These are phyloP conservation scores for Purshia tridentata DNA, from an alignment of 306 rosid genomes.

Conservation along the genomic window DNA sequence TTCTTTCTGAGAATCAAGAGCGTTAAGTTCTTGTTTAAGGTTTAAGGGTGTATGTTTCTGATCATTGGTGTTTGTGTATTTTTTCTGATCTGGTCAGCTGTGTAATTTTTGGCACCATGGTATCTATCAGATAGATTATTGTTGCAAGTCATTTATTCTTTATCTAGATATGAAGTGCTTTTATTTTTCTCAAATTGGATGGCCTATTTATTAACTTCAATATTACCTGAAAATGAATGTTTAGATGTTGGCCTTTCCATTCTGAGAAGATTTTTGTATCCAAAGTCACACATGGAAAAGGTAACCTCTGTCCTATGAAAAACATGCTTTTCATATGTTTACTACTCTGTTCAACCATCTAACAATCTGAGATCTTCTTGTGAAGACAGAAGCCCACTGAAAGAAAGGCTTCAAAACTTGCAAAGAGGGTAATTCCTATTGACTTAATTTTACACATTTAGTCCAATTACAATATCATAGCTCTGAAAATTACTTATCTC, in stretches of 20 bases:
- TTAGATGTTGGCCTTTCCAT: constrained; percentile 90
- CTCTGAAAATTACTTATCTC: not conserved
- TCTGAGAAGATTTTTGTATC: constrained; percentile 84
- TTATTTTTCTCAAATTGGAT: not conserved
- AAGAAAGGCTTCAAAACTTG: constrained; percentile 78
- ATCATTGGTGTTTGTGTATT: not conserved
- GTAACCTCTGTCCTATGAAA: constrained; percentile 48
- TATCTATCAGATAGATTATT: not conserved
- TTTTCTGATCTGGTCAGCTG: not conserved
- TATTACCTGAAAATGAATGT: constrained; percentile 33
- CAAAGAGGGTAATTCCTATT: constrained; percentile 69
- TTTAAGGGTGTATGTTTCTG: not conserved
- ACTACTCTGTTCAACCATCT: constrained; percentile 32
- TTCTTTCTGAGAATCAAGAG: constrained; percentile 12
- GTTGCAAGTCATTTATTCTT: not conserved
- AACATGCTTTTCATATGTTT: constrained; percentile 25
- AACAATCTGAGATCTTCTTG: constrained; percentile 49
- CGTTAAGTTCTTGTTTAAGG: not conserved
- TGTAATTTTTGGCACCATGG: not conserved
- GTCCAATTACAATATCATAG: not conserved
- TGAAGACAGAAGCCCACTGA: constrained; percentile 70
- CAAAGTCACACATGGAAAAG: constrained; percentile 57
- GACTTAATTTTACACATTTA: not conserved
- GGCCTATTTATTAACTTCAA: constrained; percentile 2
- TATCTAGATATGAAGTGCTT: not conserved